phyloP scores from a whole-genome alignment of 2,329 filamentous ascomycete genomes.

The Nothomitra cinnamomea region DNA sequence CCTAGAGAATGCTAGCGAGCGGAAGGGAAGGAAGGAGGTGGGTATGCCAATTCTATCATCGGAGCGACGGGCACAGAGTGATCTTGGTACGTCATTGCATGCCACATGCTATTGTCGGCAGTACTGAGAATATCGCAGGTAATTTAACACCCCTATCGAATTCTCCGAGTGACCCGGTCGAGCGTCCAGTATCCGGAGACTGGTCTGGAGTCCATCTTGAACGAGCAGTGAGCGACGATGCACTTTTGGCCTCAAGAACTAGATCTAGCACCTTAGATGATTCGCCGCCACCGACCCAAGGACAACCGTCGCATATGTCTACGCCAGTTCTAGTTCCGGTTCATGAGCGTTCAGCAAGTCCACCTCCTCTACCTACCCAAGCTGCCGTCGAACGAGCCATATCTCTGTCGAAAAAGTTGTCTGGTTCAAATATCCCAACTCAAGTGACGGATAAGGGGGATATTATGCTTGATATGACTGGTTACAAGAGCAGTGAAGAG shows the following conservation, averaged over 20 bases:
- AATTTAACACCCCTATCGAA: conserved; percentile 11
- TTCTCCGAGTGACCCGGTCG: conserved; percentile 3
- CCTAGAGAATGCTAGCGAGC: conserved; percentile 20
- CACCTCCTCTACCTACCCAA: conserved; percentile 50
- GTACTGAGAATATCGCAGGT: conserved; percentile 16
- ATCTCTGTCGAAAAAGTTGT: conserved; percentile 71
- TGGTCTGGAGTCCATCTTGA: conserved; percentile 22
- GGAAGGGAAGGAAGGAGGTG: background rate
- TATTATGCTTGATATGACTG: conserved; percentile 95
- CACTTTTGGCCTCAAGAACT: conserved; percentile 18
- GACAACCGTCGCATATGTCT: background rate
- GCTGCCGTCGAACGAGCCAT: conserved; percentile 74
- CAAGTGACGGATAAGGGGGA: conserved; percentile 87
- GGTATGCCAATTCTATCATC: conserved; percentile 15
- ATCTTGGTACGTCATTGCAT: conserved; percentile 22
- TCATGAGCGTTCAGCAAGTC: conserved; percentile 47
- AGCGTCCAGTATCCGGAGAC: conserved; percentile 18
- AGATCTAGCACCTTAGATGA: background rate
- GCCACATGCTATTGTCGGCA: conserved; percentile 1
- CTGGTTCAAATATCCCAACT: conserved; percentile 79
- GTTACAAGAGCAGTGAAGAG: conserved; percentile 87
- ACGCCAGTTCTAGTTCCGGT: background rate
- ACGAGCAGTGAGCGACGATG: conserved; percentile 36
- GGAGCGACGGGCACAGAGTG: conserved; percentile 26
- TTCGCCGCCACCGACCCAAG: background rate